Percentiles rank a stretch among this genome's conserved stretches.
These are phyloP conservation scores for Fusarium staphyleae DNA, from an alignment of 2,329 filamentous ascomycete species.

Conservation along the genomic window DNA sequence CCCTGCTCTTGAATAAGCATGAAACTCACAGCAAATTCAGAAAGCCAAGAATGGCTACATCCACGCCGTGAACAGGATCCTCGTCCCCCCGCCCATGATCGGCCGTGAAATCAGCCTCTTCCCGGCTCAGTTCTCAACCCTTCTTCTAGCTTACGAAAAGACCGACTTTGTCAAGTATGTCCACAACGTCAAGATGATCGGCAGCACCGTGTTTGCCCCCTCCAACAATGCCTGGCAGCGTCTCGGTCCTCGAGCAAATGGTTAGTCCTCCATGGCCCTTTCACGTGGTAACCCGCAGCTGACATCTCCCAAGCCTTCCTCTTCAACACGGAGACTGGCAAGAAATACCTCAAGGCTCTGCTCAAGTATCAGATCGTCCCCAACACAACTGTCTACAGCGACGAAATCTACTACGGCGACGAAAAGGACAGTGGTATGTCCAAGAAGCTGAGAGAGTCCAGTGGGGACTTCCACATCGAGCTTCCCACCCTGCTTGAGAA, in stretches of 20 bases:
- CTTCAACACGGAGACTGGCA: slow-evolving; percentile 76
- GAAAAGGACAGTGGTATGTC: slow-evolving; percentile 40
- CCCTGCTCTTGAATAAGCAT: background rate
- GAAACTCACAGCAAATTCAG: slow-evolving; percentile 46
- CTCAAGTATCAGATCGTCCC: slow-evolving; percentile 80
- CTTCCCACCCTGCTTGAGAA: slow-evolving; percentile 75
- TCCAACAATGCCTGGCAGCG: slow-evolving; percentile 80
- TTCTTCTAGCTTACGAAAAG: slow-evolving; percentile 75
- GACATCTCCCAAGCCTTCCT: slow-evolving; percentile 65
- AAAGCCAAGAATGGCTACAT: slow-evolving; percentile 80
- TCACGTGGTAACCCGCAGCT: background rate
- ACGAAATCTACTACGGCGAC: slow-evolving; percentile 71
- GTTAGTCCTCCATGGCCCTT: background rate
- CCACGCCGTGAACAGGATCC: slow-evolving; percentile 75
- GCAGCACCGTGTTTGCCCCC: slow-evolving; percentile 82
- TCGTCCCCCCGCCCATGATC: slow-evolving; percentile 76
- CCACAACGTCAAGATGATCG: slow-evolving; percentile 60
- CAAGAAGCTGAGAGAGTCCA: background rate
- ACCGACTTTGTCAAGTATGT: slow-evolving; percentile 72
- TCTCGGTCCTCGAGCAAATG: slow-evolving; percentile 76
- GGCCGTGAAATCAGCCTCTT: slow-evolving; percentile 66
- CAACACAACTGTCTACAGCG: slow-evolving; percentile 81
- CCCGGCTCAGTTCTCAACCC: slow-evolving; percentile 78
- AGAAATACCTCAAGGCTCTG: slow-evolving; percentile 78
- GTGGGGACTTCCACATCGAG: slow-evolving; percentile 64